phyloP scores from a whole-genome alignment of 768 basidiomycete genomes.

The Rhodotorula paludigena region DNA sequence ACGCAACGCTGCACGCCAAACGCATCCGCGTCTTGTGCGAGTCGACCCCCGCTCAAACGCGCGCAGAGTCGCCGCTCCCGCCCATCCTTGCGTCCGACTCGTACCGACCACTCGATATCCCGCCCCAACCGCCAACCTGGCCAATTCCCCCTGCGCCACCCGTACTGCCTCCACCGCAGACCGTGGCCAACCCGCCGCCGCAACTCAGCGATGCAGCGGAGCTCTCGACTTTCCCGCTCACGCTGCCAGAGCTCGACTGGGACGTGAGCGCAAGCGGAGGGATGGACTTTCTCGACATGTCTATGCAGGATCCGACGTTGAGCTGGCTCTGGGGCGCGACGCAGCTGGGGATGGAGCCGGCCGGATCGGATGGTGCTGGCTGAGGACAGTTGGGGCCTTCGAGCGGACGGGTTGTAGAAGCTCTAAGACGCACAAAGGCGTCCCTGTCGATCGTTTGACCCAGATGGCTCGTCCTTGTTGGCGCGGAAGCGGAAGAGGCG shows the following conservation, averaged over 20 bases:
- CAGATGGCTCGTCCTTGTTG: no score
- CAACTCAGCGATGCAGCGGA: no score
- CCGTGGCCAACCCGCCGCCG: no score
- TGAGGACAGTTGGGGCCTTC: no score
- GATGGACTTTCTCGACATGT: background rate
- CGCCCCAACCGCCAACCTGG: background rate
- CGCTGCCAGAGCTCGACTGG: background rate
- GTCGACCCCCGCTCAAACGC: background rate
- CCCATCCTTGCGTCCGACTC: background rate
- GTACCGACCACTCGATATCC: background rate
- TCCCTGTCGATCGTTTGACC: no score
- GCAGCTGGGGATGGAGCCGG: no score
- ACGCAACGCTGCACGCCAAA: background rate
- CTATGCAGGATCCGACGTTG: slow-evolving; percentile 1
- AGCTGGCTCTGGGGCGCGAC: background rate
- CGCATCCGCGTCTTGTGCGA: background rate
- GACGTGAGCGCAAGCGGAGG: background rate
- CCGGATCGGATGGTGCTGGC: no score
- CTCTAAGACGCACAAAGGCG: no score
- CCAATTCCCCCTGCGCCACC: background rate
- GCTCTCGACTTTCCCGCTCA: background rate
- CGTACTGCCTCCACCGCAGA: background rate
- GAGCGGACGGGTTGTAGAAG: no score
- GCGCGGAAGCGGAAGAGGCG: no score
- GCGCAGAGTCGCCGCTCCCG: background rate